Percentiles rank a stretch among this genome's conserved stretches.
These are phyloP conservation scores for Arctium minus DNA, from an alignment of 129 eudicot genomes.

Conservation along the genomic window DNA sequence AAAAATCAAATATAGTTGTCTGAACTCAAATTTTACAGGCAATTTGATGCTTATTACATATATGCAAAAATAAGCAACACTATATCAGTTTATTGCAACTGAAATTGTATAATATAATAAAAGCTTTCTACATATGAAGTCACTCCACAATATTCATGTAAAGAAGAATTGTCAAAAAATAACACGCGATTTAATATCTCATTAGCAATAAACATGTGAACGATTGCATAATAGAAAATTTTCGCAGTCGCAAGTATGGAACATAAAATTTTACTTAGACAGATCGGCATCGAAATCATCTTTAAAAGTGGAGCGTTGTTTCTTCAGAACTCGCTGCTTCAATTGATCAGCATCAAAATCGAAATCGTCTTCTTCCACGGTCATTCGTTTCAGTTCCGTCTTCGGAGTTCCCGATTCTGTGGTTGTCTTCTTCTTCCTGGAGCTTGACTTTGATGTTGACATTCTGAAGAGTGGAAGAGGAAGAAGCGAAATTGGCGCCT, in stretches of 20 bases:
- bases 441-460: constrained; percentile 37
- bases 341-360: constrained; percentile 20
- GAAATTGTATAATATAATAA: neutral
- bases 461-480: constrained; percentile 14
- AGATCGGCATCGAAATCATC: constrained; percentile 51
- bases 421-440: constrained; percentile 41
- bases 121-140: neutral
- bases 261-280: constrained; percentile 33
- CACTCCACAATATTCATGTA: neutral
- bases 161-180: too few species aligned
- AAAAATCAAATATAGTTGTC: neutral
- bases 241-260: neutral
- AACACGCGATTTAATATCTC: neutral
- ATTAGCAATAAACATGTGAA: neutral
- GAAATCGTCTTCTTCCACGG: constrained; percentile 31
- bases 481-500: constrained; percentile 8
- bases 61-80: constrained; percentile 4
- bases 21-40: neutral
- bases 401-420: constrained; percentile 30
- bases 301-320: constrained; percentile 26
- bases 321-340: constrained; percentile 29
- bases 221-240: neutral
- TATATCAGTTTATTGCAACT: neutral
- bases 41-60: neutral
- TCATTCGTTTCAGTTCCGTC: constrained; percentile 35